phyloP scores from a whole-genome alignment of 169 alveolate species.

The Cryptosporidium canis region DNA sequence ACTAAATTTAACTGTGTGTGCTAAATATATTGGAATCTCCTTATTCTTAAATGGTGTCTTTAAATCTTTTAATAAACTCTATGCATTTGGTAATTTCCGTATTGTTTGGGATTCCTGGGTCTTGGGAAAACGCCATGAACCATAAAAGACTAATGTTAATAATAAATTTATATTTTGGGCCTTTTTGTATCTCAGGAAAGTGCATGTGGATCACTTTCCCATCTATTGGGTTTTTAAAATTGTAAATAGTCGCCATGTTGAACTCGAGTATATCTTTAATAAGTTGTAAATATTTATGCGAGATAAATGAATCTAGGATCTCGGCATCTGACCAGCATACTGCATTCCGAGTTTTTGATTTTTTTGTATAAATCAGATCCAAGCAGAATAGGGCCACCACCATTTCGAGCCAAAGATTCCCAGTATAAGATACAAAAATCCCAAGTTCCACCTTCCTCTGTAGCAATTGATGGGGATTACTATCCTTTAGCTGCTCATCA shows the following conservation, averaged over 20 bases:
- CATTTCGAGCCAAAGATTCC: slow-evolving; percentile 54
- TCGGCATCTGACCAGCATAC: slow-evolving; percentile 28
- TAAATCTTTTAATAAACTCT: neutral
- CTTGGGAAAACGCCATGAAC: slow-evolving; percentile 47
- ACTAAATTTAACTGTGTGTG: slow-evolving; percentile 6
- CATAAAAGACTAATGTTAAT: slow-evolving; percentile 9
- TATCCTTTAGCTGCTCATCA: neutral
- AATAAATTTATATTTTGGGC: slow-evolving; percentile 51
- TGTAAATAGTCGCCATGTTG: neutral
- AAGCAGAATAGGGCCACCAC: slow-evolving; percentile 3
- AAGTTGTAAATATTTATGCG: neutral
- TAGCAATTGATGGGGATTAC: neutral
- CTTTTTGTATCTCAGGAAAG: slow-evolving; percentile 43
- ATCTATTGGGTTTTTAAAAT: slow-evolving; percentile 25
- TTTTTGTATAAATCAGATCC: neutral
- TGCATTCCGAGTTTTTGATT: neutral
- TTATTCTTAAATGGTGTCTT: neutral
- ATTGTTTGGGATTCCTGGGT: neutral
- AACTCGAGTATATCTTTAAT: slow-evolving; percentile 14
- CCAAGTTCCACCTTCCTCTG: slow-evolving; percentile 47
- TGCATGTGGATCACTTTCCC: slow-evolving; percentile 8
- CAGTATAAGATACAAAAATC: slow-evolving; percentile 15
- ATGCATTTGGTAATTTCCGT: slow-evolving; percentile 6
- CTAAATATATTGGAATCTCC: neutral
- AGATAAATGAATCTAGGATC: neutral